A percentile compares a stretch with the other conserved stretches of the same genome.
phyloP scores from a whole-genome alignment of 1,139 yeast species.

The Saccharomycopsis crataegensis region DNA sequence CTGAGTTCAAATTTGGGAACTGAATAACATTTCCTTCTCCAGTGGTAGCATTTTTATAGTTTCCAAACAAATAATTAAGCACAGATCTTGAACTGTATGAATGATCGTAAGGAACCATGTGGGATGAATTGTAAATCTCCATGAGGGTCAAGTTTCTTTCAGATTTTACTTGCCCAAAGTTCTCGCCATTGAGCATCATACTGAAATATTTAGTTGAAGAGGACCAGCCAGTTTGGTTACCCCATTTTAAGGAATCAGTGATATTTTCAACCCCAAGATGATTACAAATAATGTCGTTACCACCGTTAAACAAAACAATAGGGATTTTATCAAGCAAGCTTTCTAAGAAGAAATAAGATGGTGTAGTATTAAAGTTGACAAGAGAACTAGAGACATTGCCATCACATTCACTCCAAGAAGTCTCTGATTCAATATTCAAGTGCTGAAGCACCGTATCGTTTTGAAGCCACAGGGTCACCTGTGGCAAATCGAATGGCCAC shows the following conservation, averaged over 20 bases:
- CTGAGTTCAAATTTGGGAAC: background rate
- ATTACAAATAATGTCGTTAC: conserved; percentile 83
- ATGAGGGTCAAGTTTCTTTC: conserved; percentile 75
- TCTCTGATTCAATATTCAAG: conserved; percentile 40
- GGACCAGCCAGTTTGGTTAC: conserved; percentile 40
- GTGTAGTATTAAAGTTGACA: conserved; percentile 46
- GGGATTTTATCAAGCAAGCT: conserved; percentile 48
- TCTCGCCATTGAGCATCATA: conserved; percentile 23
- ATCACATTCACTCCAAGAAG: conserved; percentile 74
- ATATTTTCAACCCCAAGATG: conserved; percentile 67
- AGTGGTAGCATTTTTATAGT: conserved; percentile 19
- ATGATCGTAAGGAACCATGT: conserved; percentile 88
- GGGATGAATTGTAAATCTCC: conserved; percentile 69
- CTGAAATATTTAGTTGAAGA: conserved; percentile 30
- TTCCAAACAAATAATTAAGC: conserved; percentile 41
- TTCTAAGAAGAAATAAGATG: conserved; percentile 62
- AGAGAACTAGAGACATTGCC: conserved; percentile 48
- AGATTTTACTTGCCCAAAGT: conserved; percentile 44
- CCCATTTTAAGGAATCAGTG: conserved; percentile 58
- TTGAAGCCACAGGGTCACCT: conserved; percentile 52
- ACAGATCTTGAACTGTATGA: conserved; percentile 66
- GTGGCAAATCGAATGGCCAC: conserved; percentile 76
- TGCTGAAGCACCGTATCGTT: conserved; percentile 50
- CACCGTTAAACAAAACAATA: conserved; percentile 75
- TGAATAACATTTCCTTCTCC: background rate